Conservation (phyloP, 208 protist genomes). For the Baffinella frigidus region DNA sequence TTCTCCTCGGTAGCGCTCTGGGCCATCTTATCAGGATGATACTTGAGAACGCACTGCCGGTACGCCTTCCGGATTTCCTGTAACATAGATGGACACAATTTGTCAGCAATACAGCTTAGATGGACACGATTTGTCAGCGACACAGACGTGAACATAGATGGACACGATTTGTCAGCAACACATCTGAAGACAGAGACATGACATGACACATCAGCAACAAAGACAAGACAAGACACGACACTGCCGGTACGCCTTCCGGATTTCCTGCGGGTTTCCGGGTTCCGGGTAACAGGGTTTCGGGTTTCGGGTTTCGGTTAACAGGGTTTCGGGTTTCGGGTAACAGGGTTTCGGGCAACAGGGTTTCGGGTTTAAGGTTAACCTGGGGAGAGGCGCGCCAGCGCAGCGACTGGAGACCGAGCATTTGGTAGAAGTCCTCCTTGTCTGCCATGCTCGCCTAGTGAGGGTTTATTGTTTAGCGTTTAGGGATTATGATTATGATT, state of each 20-base stretch:
- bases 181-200: neutral
- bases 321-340: too few relatives aligned
- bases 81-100: neutral
- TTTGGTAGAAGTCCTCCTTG: constrained; percentile 40
- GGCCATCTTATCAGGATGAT: constrained; percentile 38
- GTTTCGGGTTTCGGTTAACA: too few relatives aligned
- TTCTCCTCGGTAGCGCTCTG: too few relatives aligned
- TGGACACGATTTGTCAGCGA: neutral
- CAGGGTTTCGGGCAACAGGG: too few relatives aligned
- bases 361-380: too few relatives aligned
- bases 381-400: neutral
- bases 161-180: neutral
- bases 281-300: too few relatives aligned
- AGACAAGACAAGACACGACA: neutral
- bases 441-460: too few relatives aligned
- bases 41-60: constrained; percentile 49
- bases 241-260: constrained; percentile 25
- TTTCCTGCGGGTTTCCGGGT: neutral
- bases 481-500: too few relatives aligned
- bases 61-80: neutral
- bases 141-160: neutral
- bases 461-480: too few relatives aligned
- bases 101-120: neutral
- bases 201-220: neutral
- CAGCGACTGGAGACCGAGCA: neutral